Percentiles rank a stretch among this genome's conserved stretches.
Evolutionary conservation across 352 stramenopile species (phyloP).

Genomic region (Peronospora tabacina): DNA sequence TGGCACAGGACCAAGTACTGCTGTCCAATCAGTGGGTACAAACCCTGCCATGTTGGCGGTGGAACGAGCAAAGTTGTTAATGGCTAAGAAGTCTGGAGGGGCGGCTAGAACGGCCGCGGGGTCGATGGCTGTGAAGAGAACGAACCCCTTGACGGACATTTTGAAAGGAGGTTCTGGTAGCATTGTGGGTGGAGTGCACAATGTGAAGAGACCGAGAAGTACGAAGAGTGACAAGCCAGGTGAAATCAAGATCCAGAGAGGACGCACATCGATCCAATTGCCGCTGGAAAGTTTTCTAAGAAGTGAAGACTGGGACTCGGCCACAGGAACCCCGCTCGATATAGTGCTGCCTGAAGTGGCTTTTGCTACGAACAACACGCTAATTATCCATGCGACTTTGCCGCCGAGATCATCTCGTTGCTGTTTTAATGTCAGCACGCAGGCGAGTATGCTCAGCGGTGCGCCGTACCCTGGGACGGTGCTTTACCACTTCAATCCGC

Average conservation of each 20-base stretch:
- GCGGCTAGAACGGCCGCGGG: constrained; percentile 3
- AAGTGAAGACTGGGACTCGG: constrained; percentile 72
- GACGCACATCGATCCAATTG: constrained; percentile 67
- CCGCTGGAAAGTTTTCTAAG: constrained; percentile 70
- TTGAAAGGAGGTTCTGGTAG: constrained; percentile 60
- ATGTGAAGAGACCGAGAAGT: constrained; percentile 51
- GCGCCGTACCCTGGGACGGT: constrained; percentile 67
- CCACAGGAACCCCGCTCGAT: constrained; percentile 46
- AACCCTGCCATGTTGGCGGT: constrained; percentile 51
- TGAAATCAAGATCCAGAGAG: constrained; percentile 70
- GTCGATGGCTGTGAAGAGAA: constrained; percentile 48
- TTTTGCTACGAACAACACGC: constrained; percentile 80
- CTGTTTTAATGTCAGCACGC: constrained; percentile 75
- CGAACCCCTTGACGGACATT: constrained; percentile 73
- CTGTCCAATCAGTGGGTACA: not conserved
- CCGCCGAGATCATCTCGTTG: constrained; percentile 50
- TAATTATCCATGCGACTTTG: constrained; percentile 74
- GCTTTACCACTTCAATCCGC: constrained; percentile 76
- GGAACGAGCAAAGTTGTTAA: constrained; percentile 66
- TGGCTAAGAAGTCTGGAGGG: constrained; percentile 58
- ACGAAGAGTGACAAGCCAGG: constrained; percentile 68
- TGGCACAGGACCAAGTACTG: not conserved
- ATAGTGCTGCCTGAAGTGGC: constrained; percentile 65
- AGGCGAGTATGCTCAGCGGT: constrained; percentile 59
- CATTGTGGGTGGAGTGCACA: constrained; percentile 51